Percentiles rank a stretch among this genome's conserved stretches.
Evolutionary conservation across 1,139 yeast species (phyloP).

Genomic region (Hansenula lynferdii): DNA sequence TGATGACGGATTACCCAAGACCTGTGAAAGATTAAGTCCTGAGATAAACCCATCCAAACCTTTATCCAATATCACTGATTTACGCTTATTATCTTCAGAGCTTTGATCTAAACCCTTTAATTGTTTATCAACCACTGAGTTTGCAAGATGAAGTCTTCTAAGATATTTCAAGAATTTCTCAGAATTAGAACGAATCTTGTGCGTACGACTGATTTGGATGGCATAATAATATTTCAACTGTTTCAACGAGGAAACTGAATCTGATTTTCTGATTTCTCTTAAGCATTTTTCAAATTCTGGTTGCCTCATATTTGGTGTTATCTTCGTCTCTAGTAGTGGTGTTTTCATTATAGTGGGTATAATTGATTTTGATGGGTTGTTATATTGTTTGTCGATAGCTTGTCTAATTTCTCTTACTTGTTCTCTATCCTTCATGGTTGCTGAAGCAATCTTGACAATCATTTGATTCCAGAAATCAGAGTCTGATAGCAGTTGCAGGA

Average conservation of each 20-base stretch:
- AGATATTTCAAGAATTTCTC: slow-evolving; percentile 22
- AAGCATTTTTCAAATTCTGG: slow-evolving; percentile 40
- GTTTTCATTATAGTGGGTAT: slow-evolving; percentile 6
- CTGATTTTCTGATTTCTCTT: slow-evolving; percentile 29
- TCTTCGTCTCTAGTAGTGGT: slow-evolving; percentile 19
- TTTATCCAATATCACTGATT: slow-evolving; percentile 9
- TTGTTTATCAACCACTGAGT: slow-evolving; percentile 29
- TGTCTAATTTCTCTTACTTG: slow-evolving; percentile 72
- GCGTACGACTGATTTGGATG: slow-evolving; percentile 32
- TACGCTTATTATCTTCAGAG: slow-evolving; percentile 2
- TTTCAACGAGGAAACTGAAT: slow-evolving; percentile 34
- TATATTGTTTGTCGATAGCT: slow-evolving; percentile 64
- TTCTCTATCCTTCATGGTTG: slow-evolving; percentile 64
- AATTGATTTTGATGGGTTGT: slow-evolving; percentile 7
- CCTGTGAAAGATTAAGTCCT: slow-evolving; percentile 34
- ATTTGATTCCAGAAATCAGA: slow-evolving; percentile 74
- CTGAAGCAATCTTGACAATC: slow-evolving; percentile 58
- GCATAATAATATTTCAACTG: slow-evolving; percentile 39
- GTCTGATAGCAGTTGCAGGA: slow-evolving; percentile 55
- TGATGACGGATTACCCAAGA: slow-evolving; percentile 42
- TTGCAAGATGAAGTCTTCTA: slow-evolving; percentile 29
- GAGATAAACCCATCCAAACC: slow-evolving; percentile 20
- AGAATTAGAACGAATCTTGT: slow-evolving; percentile 13
- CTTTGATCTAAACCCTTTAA: slow-evolving; percentile 12
- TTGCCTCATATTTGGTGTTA: slow-evolving; percentile 29